Evolutionary conservation across 371 early-diverging fungal genomes (phyloP), one percentile per base, ranked within the genome.

Genomic region (Basidiobolus meristosporus): DNA sequence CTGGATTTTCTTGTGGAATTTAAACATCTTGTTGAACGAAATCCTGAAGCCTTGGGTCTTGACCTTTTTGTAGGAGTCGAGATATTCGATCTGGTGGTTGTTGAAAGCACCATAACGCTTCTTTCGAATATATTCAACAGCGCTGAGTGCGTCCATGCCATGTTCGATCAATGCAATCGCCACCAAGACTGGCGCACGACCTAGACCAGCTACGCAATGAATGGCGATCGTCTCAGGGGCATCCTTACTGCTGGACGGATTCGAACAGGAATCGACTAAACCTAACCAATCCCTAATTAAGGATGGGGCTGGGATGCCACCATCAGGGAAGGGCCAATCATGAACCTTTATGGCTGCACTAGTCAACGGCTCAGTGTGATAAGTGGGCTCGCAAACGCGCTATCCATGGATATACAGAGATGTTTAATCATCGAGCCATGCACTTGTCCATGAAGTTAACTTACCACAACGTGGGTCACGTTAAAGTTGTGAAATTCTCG

Each of bases 351-450:
- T 84, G 9, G 67, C 67, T 16, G 69, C 57, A 29, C 53, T 63
- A 42, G 61, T 65, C 19, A 87, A 53, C 2, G 65, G 64, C 16
- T 57, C 62, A 14, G 66, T 56, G 32, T 60, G 56, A 43, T 92
- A 90, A 6, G 89, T 86, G 10, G 89, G 84, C 51, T 90, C 86
- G 55, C 90, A 90, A 21, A 83, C 87, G 5, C 88, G 72, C 34
- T 34, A 34, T 18, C 5, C 11, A 28, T 2, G 26, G 4, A 31
- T 32, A 15, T 23, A 22, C 17, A 1, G 16, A 29, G 2, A 39
- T n/a, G 21, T 14, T 21, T 38, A n/a, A 26, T 7, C 12, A 16
- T 14, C 14, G 26, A 44, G 10, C 31, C 9, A 10, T 31, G n/a
- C n/a, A 31, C n/a, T n/a, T 10, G n/a, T 10, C 31, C 14, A 18